Evolutionary conservation across 208 protist species (phyloP).

Genomic region (Crithidia fasciculata): DNA sequence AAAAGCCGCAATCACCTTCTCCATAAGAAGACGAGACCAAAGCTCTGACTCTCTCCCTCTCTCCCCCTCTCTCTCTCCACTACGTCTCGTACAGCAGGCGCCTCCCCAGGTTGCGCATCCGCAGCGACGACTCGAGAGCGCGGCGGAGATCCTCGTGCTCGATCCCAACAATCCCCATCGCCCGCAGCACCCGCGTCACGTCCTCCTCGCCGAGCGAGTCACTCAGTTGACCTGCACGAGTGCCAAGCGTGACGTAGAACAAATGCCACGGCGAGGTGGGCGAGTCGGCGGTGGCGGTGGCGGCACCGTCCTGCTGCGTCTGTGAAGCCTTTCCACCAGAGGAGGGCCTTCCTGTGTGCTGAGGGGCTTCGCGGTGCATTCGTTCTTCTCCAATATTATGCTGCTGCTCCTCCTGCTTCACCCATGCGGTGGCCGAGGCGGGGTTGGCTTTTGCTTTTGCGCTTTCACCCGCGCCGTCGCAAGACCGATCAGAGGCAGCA

Average conservation of each 20-base stretch:
- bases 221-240: conserved; percentile 54
- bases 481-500: neutral
- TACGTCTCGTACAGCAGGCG: conserved; percentile 33
- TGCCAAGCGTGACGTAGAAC: conserved; percentile 65
- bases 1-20: no score
- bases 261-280: conserved; percentile 10
- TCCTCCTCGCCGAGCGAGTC: conserved; percentile 62
- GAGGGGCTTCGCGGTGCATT: no score
- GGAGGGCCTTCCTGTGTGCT: neutral
- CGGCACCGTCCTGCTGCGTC: neutral
- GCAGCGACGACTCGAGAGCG: conserved; percentile 66
- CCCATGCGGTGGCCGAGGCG: no score
- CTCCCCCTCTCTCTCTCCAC: neutral
- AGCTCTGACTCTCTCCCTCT: neutral
- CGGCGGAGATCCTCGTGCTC: conserved; percentile 59
- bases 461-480: no score
- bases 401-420: no score
- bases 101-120: conserved; percentile 48
- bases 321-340: neutral
- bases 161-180: conserved; percentile 57
- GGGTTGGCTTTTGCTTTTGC: no score
- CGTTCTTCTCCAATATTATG: no score
- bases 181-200: conserved; percentile 59
- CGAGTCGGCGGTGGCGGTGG: neutral
- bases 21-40: neutral